Percentiles rank a stretch among this genome's conserved stretches.
Evolutionary conservation across 345 rosid genomes (phyloP).

Genomic region (Turritis glabra): DNA sequence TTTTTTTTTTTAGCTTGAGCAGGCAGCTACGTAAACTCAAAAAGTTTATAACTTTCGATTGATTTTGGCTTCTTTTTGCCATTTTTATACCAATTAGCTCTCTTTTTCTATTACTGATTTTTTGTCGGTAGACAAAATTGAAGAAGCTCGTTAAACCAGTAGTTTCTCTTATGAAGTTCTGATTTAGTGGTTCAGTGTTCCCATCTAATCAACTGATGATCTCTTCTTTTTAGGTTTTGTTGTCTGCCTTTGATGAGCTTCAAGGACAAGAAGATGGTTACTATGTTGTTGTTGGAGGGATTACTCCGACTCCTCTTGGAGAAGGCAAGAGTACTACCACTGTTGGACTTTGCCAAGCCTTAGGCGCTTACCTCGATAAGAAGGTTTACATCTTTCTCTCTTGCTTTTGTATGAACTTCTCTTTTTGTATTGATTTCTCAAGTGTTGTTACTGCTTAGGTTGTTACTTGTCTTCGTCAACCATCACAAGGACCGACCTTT

Average conservation of each 20-base stretch:
- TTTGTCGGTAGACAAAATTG: neutral
- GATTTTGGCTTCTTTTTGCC: neutral
- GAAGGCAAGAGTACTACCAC: constrained; percentile 98
- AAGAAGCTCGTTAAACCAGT: neutral
- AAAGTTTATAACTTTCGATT: constrained; percentile 5
- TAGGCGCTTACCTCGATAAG: constrained; percentile 90
- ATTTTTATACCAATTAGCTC: neutral
- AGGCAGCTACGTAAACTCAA: neutral
- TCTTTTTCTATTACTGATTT: neutral
- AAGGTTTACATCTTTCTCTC: constrained; percentile 51
- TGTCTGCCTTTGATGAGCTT: constrained; percentile 78
- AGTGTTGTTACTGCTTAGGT: constrained; percentile 51
- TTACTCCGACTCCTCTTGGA: constrained; percentile 98
- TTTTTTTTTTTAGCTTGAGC: neutral
- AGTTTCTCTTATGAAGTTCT: neutral
- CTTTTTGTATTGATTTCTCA: neutral
- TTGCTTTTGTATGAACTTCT: neutral
- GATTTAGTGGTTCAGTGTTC: constrained; percentile 1
- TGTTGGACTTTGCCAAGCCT: constrained; percentile 93
- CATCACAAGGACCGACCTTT: constrained; percentile 99
- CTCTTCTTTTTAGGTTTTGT: constrained; percentile 53
- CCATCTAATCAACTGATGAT: neutral
- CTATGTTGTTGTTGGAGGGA: constrained; percentile 97
- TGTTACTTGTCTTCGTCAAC: constrained; percentile 96
- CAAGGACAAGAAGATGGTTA: constrained; percentile 74